Evolutionary conservation across 306 rosid species (phyloP).

Genomic region (Malus fusca): DNA sequence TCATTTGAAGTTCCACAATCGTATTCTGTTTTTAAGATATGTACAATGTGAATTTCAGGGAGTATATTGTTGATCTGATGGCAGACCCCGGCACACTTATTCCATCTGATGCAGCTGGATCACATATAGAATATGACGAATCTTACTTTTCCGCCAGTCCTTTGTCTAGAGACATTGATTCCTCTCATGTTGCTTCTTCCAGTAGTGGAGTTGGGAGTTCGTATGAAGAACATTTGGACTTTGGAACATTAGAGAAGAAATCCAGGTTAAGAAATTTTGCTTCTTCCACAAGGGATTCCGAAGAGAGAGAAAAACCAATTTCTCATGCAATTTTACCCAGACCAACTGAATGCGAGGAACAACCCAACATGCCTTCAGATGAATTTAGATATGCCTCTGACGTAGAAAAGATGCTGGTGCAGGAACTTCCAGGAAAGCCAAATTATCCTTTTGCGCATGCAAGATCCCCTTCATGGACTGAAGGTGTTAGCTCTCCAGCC

Average conservation of each 20-base stretch:
- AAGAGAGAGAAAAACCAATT: constrained; percentile 20
- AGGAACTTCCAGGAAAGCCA: constrained; percentile 42
- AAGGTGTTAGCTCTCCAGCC: constrained; percentile 86
- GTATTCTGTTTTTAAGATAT: constrained; percentile 22
- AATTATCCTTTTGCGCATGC: constrained; percentile 48
- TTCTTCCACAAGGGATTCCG: constrained; percentile 41
- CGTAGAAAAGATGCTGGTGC: constrained; percentile 34
- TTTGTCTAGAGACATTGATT: constrained; percentile 68
- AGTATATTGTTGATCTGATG: constrained; percentile 93
- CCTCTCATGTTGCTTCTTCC: constrained; percentile 63
- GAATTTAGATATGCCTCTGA: constrained; percentile 28
- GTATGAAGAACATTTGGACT: constrained; percentile 54
- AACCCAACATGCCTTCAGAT: constrained; percentile 21
- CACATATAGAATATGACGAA: constrained; percentile 56
- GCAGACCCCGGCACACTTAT: constrained; percentile 97
- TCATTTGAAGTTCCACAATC: constrained; percentile 13
- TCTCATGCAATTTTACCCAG: constrained; percentile 13
- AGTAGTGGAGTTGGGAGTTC: constrained; percentile 85
- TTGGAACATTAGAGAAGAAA: constrained; percentile 38
- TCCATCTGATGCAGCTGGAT: constrained; percentile 74
- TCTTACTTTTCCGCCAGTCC: constrained; percentile 53
- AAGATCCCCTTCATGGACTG: constrained; percentile 97
- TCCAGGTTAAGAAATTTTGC: constrained; percentile 38
- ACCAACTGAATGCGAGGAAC: constrained; percentile 32
- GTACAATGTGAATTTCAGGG: constrained; percentile 67